phyloP scores from a whole-genome alignment of 371 early-diverging fungal genomes.

The Coemansia sp. region DNA sequence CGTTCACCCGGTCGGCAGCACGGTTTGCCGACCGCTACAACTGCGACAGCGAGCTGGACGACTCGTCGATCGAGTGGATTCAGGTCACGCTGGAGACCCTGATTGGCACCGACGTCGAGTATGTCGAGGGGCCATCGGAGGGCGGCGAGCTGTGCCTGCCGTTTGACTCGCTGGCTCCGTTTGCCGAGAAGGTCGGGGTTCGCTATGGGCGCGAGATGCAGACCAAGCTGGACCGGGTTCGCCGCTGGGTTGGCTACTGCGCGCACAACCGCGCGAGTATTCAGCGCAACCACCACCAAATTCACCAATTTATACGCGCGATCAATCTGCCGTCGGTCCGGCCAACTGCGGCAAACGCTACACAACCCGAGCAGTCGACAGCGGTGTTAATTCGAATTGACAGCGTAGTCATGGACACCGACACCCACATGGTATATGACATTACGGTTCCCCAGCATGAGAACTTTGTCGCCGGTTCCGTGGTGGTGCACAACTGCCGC shows the following conservation, averaged over 20 bases:
- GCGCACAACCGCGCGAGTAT: background rate
- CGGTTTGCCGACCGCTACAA: background rate
- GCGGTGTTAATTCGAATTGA: constrained; percentile 27
- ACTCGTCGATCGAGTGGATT: constrained; percentile 2
- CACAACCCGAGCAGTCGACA: background rate
- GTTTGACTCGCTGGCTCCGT: constrained; percentile 6
- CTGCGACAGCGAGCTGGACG: background rate
- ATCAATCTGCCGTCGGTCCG: constrained; percentile 8
- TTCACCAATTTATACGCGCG: constrained; percentile 15
- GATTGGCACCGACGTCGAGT: constrained; percentile 6
- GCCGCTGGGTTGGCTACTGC: constrained; percentile 35
- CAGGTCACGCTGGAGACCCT: background rate
- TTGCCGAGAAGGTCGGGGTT: constrained; percentile 32
- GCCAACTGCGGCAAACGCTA: background rate
- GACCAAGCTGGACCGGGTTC: constrained; percentile 17
- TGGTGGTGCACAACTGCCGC: constrained; percentile 61
- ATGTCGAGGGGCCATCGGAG: background rate
- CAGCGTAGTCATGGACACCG: constrained; percentile 4
- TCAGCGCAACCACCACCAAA: background rate
- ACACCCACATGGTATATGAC: constrained; percentile 40
- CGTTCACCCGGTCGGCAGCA: too few relatives aligned
- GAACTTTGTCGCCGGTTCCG: constrained; percentile 46
- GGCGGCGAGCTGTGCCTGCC: constrained; percentile 14
- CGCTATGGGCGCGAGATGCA: constrained; percentile 25
- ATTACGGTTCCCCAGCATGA: constrained; percentile 45